Conservation (phyloP, 129 eudicot genomes). For the Artemisia annua region DNA sequence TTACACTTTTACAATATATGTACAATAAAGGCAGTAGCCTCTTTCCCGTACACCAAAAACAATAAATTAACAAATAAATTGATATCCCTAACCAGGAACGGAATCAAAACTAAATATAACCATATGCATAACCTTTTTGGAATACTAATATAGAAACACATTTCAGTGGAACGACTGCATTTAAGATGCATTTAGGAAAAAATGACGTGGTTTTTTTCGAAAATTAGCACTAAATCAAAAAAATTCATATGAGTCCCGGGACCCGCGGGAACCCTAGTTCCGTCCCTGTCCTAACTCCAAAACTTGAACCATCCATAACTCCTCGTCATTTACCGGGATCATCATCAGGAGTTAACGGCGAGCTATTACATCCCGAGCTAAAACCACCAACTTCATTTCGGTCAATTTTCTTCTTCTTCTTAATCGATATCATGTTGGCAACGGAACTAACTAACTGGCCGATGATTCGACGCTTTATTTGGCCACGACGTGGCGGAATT, state of each 20-base stretch:
- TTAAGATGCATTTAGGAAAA: too few relatives aligned
- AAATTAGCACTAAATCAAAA: too few relatives aligned
- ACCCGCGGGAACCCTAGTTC: too few relatives aligned
- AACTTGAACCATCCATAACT: too few relatives aligned
- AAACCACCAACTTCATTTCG: not conserved
- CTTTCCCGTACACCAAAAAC: not conserved
- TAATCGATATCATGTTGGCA: not conserved
- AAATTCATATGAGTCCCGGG: too few relatives aligned
- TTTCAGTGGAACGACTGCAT: too few relatives aligned
- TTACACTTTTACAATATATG: slow-evolving; percentile 10
- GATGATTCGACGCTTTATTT: slow-evolving; percentile 21
- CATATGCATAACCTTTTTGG: too few relatives aligned
- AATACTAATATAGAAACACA: too few relatives aligned
- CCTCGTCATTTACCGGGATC: slow-evolving; percentile 12
- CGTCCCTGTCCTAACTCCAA: too few relatives aligned
- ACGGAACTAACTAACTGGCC: slow-evolving; percentile 15
- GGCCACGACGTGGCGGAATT: slow-evolving; percentile 22
- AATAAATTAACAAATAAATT: not conserved
- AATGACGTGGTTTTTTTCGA: too few relatives aligned
- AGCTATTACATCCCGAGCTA: slow-evolving; percentile 7
- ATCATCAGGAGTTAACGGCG: not conserved
- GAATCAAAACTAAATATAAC: too few relatives aligned
- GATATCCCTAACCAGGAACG: too few relatives aligned
- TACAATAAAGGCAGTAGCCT: slow-evolving; percentile 16
- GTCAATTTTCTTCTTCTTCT: not conserved